These are phyloP conservation scores for Lepiota subincarnata DNA, from an alignment of 768 basidiomycete species.

Conservation along the genomic window DNA sequence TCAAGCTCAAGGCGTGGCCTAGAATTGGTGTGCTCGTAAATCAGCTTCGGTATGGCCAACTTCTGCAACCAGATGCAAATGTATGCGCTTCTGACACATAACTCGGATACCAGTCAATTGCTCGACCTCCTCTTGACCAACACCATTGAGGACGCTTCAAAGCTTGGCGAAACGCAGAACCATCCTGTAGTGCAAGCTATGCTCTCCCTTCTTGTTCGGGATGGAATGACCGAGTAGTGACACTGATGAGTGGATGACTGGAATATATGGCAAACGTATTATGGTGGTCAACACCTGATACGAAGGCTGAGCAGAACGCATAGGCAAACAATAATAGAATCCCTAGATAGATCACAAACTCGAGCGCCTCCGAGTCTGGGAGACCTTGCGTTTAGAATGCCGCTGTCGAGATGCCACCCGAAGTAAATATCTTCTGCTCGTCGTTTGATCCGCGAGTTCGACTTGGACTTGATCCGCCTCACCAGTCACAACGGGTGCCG, in stretches of 20 bases:
- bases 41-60: conserved; percentile 60
- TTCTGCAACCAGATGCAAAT: background rate
- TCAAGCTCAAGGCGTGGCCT: conserved; percentile 81
- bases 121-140: conserved; percentile 64
- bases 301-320: no score
- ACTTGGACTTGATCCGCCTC: no score
- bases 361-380: no score
- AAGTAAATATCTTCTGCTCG: no score
- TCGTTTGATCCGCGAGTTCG: no score
- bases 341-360: no score
- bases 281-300: no score
- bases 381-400: no score
- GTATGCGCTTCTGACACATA: no score
- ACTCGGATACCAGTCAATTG: conserved; percentile 43
- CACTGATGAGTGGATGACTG: background rate
- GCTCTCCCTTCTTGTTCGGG: conserved; percentile 27
- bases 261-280: background rate
- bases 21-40: conserved; percentile 88
- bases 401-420: no score
- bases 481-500: no score
- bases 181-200: conserved; percentile 48
- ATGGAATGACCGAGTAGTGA: conserved; percentile 25
- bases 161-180: conserved; percentile 41
- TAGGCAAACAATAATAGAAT: no score
- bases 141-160: conserved; percentile 59